Conservation (phyloP, 2,329 filamentous ascomycete species). For the Fusarium vanettenii region DNA sequence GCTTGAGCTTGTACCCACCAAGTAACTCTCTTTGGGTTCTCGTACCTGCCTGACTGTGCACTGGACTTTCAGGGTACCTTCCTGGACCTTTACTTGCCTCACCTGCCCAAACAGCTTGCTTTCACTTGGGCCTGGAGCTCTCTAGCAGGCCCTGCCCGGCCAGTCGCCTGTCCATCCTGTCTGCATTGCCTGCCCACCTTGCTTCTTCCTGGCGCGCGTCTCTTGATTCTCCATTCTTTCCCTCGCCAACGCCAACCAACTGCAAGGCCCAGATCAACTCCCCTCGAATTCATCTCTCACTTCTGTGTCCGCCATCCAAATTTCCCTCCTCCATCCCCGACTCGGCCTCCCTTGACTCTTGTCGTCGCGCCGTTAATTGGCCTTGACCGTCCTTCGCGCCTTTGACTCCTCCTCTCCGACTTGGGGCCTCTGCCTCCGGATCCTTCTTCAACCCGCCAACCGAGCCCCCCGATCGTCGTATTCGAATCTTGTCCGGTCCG, state of each 20-base stretch:
- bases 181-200: constrained; percentile 24
- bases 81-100: constrained; percentile 16
- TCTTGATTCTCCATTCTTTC: constrained; percentile 39
- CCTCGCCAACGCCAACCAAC: constrained; percentile 33
- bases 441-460: constrained; percentile 27
- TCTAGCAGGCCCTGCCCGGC: constrained; percentile 29
- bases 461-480: constrained; percentile 34
- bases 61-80: constrained; percentile 15
- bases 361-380: constrained; percentile 32
- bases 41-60: constrained; percentile 18
- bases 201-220: constrained; percentile 39
- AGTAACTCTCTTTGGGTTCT: constrained; percentile 11
- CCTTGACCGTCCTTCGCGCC: constrained; percentile 11
- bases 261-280: constrained; percentile 33
- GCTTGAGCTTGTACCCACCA: constrained; percentile 1
- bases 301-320: constrained; percentile 25
- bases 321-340: constrained; percentile 31
- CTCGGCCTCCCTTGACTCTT: constrained; percentile 16
- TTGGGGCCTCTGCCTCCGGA: constrained; percentile 22
- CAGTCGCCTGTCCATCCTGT: constrained; percentile 3
- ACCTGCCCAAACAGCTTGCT: constrained; percentile 8
- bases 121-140: constrained; percentile 17
- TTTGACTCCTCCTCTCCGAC: constrained; percentile 14
- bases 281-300: constrained; percentile 35
- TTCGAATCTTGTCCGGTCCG: constrained; percentile 31